Conservation (phyloP, 768 basidiomycete genomes). For the Hypholoma fasciculare region DNA sequence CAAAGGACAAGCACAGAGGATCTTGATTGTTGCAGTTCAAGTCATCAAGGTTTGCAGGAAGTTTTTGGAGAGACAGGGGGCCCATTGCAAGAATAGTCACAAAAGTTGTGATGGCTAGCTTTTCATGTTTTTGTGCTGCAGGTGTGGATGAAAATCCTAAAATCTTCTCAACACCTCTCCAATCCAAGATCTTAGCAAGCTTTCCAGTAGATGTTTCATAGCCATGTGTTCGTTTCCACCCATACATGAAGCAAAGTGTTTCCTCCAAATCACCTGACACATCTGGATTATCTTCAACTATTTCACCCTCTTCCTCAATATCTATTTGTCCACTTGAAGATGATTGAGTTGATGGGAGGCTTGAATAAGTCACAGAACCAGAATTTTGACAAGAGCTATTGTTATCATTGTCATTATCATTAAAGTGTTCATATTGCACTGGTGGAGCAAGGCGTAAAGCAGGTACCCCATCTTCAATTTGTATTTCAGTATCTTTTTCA, state of each 20-base stretch:
- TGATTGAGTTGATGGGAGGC: too few species aligned
- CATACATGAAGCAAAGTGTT: not conserved
- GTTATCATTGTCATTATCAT: not conserved
- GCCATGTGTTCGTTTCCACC: not conserved
- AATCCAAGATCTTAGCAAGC: not conserved
- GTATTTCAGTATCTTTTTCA: not conserved
- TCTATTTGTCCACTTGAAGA: too few species aligned
- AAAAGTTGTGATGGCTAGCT: not conserved
- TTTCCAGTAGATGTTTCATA: not conserved
- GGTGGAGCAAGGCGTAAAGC: not conserved
- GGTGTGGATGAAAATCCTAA: not conserved
- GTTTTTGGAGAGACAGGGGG: not conserved
- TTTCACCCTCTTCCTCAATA: too few species aligned
- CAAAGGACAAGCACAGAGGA: not conserved
- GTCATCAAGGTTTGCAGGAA: not conserved
- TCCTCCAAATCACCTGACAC: not conserved
- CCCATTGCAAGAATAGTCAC: not conserved
- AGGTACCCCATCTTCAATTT: not conserved
- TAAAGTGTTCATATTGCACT: not conserved
- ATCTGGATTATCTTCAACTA: too few species aligned
- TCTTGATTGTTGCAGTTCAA: not conserved
- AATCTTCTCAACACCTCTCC: not conserved
- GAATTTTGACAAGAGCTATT: not conserved
- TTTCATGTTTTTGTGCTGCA: not conserved
- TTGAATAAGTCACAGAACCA: not conserved